A percentile compares a stretch with the other conserved stretches of the same genome.
These are phyloP conservation scores for Chalara sp. DNA, from an alignment of 2,329 filamentous ascomycete genomes.

Conservation along the genomic window DNA sequence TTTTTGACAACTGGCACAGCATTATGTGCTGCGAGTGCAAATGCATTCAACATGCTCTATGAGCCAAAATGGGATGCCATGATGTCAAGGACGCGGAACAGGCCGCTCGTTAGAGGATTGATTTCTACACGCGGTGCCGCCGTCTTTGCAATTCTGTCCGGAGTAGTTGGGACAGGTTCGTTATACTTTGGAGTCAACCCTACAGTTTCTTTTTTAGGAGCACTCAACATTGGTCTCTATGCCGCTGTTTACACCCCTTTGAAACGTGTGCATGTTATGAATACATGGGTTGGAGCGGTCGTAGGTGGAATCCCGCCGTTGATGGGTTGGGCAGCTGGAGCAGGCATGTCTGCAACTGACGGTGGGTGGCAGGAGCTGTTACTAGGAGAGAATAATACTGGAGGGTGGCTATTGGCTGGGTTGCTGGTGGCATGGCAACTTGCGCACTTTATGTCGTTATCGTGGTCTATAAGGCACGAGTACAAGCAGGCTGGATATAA, in stretches of 20 bases:
- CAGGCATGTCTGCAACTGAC: slow-evolving; percentile 74
- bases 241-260: slow-evolving; percentile 89
- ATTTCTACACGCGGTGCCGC: slow-evolving; percentile 65
- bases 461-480: slow-evolving; percentile 82
- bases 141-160: slow-evolving; percentile 72
- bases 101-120: slow-evolving; percentile 78
- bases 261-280: slow-evolving; percentile 78
- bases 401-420: slow-evolving; percentile 82
- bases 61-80: slow-evolving; percentile 84
- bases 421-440: slow-evolving; percentile 96
- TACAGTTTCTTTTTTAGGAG: slow-evolving; percentile 80
- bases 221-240: slow-evolving; percentile 80
- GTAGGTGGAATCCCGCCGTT: slow-evolving; percentile 90
- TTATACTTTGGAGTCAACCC: slow-evolving; percentile 91
- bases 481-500: slow-evolving; percentile 66
- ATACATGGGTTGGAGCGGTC: slow-evolving; percentile 92
- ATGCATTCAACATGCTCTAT: slow-evolving; percentile 95
- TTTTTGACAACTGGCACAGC: slow-evolving; percentile 89
- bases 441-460: slow-evolving; percentile 93
- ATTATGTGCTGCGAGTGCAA: slow-evolving; percentile 83
- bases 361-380: slow-evolving; percentile 74
- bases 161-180: slow-evolving; percentile 58
- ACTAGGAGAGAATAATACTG: slow-evolving; percentile 60
- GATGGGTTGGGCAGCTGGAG: slow-evolving; percentile 97
- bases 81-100: slow-evolving; percentile 89